Base-by-base conservation (phyloP, 1,284 basidiomycete genomes). In the Ustilago loliicola region DNA sequence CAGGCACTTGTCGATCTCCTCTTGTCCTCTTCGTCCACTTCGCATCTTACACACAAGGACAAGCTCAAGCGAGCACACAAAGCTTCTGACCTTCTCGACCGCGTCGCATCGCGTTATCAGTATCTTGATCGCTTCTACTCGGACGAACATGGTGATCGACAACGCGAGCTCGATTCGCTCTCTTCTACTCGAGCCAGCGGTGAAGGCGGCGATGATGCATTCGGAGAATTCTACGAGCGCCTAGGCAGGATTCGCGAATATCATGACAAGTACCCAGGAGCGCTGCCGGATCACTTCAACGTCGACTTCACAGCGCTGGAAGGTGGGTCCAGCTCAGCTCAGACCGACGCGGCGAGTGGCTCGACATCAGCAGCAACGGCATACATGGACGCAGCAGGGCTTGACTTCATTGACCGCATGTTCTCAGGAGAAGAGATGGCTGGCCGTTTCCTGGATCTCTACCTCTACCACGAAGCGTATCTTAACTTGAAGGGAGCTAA, bases 201-300 rank as follows among this genome's bases (percentile, higher is more conserved):
- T 21, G 13, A 58, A n/a, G 42, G 8, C 8, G 70, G 52, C 25
- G 74, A 75, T 36, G 80, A 80, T 30, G 55, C 73, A 10, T 77
- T 85, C 10, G 60, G 55, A 47, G 81, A 84, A 54, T 99, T 99
- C 89, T 99, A 99, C 88, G 89, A 91, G 84, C 92, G 96, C 86
- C 92, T 99, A 88, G 92, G 91, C 85, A 94, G 93, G 89, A 91
- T 99, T 87, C 94, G 95, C 88, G 95, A 96, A 84, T 95, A 98
- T 90, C 93, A 98, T 89, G 90, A 90, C 87, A 95, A 94, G 89
- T 97, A 98, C 89, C 95, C 94, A 87, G 91, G 85, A 91, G 92
- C 79, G 91, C 94, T 87, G 6, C 78, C 72, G 0, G 80, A 82
- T 25, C 75, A 77, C 45, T 80, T 85, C 56, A 53, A 70, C 9